Percentiles rank a stretch among this genome's conserved stretches.
These are phyloP conservation scores for Trichophyton schoenleinii DNA, from an alignment of 2,329 filamentous ascomycete genomes.

Conservation along the genomic window DNA sequence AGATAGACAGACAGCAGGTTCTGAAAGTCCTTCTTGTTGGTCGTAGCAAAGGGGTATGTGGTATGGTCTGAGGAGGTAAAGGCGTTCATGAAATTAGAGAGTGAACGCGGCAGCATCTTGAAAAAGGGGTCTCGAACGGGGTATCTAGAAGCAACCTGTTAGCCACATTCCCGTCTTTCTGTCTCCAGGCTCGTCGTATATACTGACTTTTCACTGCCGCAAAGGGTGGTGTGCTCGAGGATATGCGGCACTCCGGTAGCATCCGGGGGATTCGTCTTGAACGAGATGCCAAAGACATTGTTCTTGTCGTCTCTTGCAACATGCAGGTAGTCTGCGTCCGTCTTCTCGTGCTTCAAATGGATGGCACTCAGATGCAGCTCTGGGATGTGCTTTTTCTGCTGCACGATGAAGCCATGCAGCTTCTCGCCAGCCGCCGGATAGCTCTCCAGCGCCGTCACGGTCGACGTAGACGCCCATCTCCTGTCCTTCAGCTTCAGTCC, in stretches of 20 bases:
- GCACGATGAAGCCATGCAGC: constrained; percentile 84
- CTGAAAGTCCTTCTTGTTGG: constrained; percentile 86
- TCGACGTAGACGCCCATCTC: constrained; percentile 39
- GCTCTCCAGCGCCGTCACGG: constrained; percentile 62
- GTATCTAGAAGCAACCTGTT: constrained; percentile 45
- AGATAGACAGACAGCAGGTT: constrained; percentile 96
- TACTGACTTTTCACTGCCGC: constrained; percentile 76
- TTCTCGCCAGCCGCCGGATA: constrained; percentile 71
- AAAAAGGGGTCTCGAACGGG: constrained; percentile 99
- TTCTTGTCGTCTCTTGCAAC: constrained; percentile 91
- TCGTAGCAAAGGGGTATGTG: constrained; percentile 95
- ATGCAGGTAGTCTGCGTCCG: constrained; percentile 89
- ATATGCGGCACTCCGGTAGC: constrained; percentile 95
- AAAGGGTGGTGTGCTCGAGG: constrained; percentile 91
- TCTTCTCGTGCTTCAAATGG: constrained; percentile 86
- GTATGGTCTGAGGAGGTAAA: constrained; percentile 95
- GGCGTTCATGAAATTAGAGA: constrained; percentile 99
- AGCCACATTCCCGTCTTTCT: neutral
- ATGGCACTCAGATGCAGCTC: constrained; percentile 87
- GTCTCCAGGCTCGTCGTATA: neutral
- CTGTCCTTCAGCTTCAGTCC: neutral
- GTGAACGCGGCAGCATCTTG: constrained; percentile 94
- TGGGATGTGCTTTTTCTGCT: constrained; percentile 80
- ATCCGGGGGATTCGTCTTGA: constrained; percentile 97
- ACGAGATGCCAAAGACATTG: constrained; percentile 98